Evolutionary conservation across 176 grass and related monocot species (phyloP), one percentile per base, ranked within the genome.

Genomic region (Leersia perrieri): DNA sequence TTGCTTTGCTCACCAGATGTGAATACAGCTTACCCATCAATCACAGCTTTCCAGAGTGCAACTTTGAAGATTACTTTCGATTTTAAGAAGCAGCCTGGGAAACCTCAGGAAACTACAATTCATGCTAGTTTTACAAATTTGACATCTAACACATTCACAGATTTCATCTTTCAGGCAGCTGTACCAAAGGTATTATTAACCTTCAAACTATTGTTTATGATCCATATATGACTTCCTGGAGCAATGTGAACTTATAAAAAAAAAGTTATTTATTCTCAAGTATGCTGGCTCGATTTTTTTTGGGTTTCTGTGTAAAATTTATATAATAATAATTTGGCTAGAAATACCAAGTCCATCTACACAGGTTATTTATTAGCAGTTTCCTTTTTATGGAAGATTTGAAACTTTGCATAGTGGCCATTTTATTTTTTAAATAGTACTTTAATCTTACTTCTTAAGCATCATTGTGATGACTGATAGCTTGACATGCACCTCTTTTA

Each of bases 111-210:
- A 44, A 99, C 93, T 44, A 61, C 75, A 69, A 85, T 99, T 61
- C 87, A 87, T 70, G 90, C 73, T 33, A 93, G 69, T 65, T 91
- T 99, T 78, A 93, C 91, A 77, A 99, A 99, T 89, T 83, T 99
- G 78, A 91, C 91, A 25, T 80, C 97, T 44, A 87, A 61, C 67
- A 76, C 89, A 80, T 85, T 91, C 68, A 93, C 91, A 4, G 81
- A 99, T 91, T 96, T 99, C 66, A 76, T 96, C 60, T 99, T 99
- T 86, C 97, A 96, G 76, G 97, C 97, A 84, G 97, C 97, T 70
- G 97, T 99, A 28, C 97, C 97, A 68, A 99, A 99, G 92, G 97
- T 99, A 93, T 9, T 30, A 36, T n/a, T n/a, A n/a, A n/a, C 28
- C 60, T 64, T 68, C 70, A 31, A 60, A 41, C 33, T 57, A 20